Conservation (phyloP, 2,329 filamentous ascomycete species). For the Boeremia exigua region DNA sequence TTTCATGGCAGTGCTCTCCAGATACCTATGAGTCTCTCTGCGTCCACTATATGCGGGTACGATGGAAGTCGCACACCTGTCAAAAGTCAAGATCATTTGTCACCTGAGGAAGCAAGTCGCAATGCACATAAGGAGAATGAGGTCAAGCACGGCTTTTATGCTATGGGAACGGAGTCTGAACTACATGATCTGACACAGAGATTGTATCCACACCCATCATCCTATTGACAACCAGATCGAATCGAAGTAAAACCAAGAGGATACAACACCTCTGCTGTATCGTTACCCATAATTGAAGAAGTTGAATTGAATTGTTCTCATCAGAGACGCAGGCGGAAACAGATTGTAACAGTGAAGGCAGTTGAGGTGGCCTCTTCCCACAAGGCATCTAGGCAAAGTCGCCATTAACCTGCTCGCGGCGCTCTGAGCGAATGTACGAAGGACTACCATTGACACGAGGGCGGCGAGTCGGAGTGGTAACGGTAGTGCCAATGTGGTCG, state of each 20-base stretch:
- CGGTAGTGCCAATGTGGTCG: constrained; percentile 2
- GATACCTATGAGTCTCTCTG: no score
- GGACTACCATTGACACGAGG: constrained; percentile 16
- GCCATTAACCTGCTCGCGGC: constrained; percentile 13
- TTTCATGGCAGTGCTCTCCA: no score
- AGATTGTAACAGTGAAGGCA: constrained; percentile 17
- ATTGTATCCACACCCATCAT: constrained; percentile 25
- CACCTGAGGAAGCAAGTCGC: constrained; percentile 11
- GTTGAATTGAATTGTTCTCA: constrained; percentile 14
- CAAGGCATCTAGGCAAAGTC: constrained; percentile 20
- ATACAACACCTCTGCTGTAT: constrained; percentile 17
- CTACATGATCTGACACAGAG: constrained; percentile 25
- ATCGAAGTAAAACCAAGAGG: constrained; percentile 16
- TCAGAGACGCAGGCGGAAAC: constrained; percentile 24
- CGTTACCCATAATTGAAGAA: constrained; percentile 4
- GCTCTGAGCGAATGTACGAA: constrained; percentile 11
- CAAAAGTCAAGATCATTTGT: no score
- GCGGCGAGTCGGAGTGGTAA: constrained; percentile 20
- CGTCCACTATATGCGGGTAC: no score
- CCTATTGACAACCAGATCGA: constrained; percentile 22
- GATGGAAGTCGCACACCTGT: no score
- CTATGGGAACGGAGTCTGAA: constrained; percentile 16
- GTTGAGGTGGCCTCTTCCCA: constrained; percentile 5
- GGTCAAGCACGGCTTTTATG: constrained; percentile 25
- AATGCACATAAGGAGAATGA: background rate